These are phyloP conservation scores for Platismatia glauca DNA, from an alignment of 495 filamentous ascomycete species.

Conservation along the genomic window DNA sequence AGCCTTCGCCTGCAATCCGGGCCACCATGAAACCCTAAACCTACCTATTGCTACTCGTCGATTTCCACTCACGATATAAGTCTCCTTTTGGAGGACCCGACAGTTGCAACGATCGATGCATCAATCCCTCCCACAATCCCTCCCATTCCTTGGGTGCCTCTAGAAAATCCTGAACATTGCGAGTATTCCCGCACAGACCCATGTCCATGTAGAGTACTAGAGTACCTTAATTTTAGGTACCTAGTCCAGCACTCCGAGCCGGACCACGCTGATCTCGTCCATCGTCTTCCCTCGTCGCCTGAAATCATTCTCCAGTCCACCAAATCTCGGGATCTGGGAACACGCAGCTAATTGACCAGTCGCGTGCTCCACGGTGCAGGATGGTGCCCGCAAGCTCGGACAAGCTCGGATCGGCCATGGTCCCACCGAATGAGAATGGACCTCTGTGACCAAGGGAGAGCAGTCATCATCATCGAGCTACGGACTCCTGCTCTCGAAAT, in stretches of 20 bases:
- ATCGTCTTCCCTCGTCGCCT: background rate
- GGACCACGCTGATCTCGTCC: background rate
- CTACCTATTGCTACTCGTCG: slow-evolving; percentile 3
- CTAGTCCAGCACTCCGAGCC: background rate
- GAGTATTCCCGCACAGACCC: background rate
- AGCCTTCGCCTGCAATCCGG: too few species aligned
- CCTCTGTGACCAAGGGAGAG: background rate
- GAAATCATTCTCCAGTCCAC: too few species aligned
- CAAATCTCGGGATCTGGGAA: too few species aligned
- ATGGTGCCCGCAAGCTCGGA: slow-evolving; percentile 3
- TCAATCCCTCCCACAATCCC: background rate
- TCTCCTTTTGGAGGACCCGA: background rate
- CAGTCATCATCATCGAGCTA: background rate
- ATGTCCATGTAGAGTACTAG: background rate
- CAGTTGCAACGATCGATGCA: slow-evolving; percentile 2
- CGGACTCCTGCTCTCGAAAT: background rate
- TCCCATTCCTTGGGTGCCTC: background rate
- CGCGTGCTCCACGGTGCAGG: background rate
- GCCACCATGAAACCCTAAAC: background rate
- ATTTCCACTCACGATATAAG: slow-evolving; percentile 1
- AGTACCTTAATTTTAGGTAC: too few species aligned
- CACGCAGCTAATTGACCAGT: background rate
- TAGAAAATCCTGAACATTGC: background rate
- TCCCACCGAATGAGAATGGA: background rate
- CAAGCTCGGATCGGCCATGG: background rate